Evolutionary conservation across 2,329 filamentous ascomycete genomes (phyloP).

Genomic region (Colletotrichum trifolii): DNA sequence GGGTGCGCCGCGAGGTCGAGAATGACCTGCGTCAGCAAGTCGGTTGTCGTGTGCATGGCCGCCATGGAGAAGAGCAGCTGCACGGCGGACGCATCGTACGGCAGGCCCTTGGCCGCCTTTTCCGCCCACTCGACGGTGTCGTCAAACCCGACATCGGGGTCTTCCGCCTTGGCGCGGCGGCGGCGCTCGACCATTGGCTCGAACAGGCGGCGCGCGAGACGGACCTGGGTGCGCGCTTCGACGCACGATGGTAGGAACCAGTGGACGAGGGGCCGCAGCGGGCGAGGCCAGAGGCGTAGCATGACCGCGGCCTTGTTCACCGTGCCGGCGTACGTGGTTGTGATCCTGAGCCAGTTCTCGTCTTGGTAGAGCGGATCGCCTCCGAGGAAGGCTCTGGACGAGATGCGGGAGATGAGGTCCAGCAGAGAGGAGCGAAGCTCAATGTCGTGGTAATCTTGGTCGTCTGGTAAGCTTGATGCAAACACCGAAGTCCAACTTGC

Average conservation of each 20-base stretch:
- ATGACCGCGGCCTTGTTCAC: slow-evolving; percentile 47
- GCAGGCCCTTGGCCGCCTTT: slow-evolving; percentile 57
- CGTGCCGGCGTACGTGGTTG: slow-evolving; percentile 54
- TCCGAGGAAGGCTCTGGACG: slow-evolving; percentile 61
- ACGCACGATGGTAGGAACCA: slow-evolving; percentile 54
- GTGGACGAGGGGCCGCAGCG: slow-evolving; percentile 54
- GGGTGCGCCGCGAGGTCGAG: slow-evolving; percentile 52
- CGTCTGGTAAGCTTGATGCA: not conserved
- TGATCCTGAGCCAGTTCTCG: slow-evolving; percentile 57
- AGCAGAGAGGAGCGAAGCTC: slow-evolving; percentile 12
- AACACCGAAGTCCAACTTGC: not conserved
- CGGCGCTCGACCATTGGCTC: slow-evolving; percentile 45
- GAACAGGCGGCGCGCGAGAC: slow-evolving; percentile 50
- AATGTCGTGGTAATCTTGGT: slow-evolving; percentile 39
- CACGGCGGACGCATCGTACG: slow-evolving; percentile 74
- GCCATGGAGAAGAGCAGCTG: slow-evolving; percentile 82
- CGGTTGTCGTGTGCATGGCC: slow-evolving; percentile 56
- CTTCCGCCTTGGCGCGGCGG: slow-evolving; percentile 36
- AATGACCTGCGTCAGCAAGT: slow-evolving; percentile 49
- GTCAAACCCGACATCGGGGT: slow-evolving; percentile 37
- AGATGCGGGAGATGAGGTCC: slow-evolving; percentile 58
- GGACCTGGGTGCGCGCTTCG: slow-evolving; percentile 50
- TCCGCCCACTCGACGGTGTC: slow-evolving; percentile 58
- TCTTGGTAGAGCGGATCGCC: slow-evolving; percentile 54
- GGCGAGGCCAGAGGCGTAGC: slow-evolving; percentile 53